These are phyloP conservation scores for Botrytis deweyae DNA, from an alignment of 2,329 filamentous ascomycete genomes.

Conservation along the genomic window DNA sequence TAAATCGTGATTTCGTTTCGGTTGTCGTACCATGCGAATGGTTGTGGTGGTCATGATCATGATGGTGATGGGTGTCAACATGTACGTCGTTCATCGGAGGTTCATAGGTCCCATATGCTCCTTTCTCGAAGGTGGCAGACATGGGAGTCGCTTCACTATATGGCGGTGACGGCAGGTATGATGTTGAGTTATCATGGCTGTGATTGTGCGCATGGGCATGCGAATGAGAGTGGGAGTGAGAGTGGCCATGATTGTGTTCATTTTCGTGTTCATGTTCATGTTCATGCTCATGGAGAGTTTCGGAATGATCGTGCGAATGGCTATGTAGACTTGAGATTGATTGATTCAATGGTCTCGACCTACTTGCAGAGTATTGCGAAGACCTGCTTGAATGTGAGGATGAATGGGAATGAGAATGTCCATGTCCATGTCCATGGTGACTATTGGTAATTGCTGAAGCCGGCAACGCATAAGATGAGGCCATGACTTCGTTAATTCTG, in stretches of 20 bases:
- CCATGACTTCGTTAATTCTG: constrained; percentile 33
- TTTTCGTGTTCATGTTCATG: constrained; percentile 20
- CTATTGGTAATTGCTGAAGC: constrained; percentile 38
- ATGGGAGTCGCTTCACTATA: constrained; percentile 30
- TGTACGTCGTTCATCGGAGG: constrained; percentile 30
- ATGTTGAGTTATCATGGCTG: constrained; percentile 22
- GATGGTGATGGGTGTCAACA: constrained; percentile 29
- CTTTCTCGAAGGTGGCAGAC: constrained; percentile 27
- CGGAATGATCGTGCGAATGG: constrained; percentile 34
- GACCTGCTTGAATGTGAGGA: constrained; percentile 40
- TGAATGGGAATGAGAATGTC: constrained; percentile 41
- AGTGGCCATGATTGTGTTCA: constrained; percentile 14
- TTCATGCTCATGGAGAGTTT: constrained; percentile 29
- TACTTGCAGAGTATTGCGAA: constrained; percentile 28
- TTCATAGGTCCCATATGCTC: constrained; percentile 25
- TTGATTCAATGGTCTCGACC: constrained; percentile 29
- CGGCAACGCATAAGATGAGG: constrained; percentile 40
- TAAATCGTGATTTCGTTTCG: constrained; percentile 63
- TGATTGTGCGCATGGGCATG: constrained; percentile 22
- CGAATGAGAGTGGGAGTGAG: constrained; percentile 25
- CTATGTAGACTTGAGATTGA: constrained; percentile 35
- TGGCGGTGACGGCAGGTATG: constrained; percentile 28
- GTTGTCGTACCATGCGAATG: constrained; percentile 34
- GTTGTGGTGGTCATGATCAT: constrained; percentile 28
- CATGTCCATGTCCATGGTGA: constrained; percentile 30